These are phyloP conservation scores for Microstegium vimineum DNA, from an alignment of 176 grass and related monocot species.

Conservation along the genomic window DNA sequence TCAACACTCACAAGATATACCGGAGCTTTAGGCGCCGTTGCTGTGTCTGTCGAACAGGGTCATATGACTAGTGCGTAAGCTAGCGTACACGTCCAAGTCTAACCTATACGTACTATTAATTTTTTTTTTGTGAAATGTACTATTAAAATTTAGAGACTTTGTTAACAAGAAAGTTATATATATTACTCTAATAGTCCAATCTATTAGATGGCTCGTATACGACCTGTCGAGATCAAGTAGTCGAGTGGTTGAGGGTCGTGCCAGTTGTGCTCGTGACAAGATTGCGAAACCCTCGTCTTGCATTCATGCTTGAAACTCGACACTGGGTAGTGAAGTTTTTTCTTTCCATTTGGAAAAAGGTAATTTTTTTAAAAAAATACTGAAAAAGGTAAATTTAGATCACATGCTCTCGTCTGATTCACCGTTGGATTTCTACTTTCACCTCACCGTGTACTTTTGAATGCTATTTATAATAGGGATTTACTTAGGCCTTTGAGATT, in stretches of 20 bases:
- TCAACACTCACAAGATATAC: too few relatives aligned
- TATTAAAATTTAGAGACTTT: neutral
- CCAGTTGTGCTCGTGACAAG: neutral
- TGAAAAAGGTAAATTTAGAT: neutral
- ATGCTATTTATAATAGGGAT: too few relatives aligned
- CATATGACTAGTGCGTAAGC: neutral
- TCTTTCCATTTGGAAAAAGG: neutral
- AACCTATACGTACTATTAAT: neutral
- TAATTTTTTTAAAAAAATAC: too few relatives aligned
- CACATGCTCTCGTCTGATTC: neutral
- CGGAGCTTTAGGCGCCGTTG: too few relatives aligned
- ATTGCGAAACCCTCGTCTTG: neutral
- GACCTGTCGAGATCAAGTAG: neutral
- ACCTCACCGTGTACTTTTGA: too few relatives aligned
- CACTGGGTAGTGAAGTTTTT: neutral
- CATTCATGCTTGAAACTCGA: neutral
- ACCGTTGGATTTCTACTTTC: too few relatives aligned
- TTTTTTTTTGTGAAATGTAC: too few relatives aligned
- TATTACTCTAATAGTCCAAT: neutral
- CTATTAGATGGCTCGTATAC: neutral
- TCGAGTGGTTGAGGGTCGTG: neutral
- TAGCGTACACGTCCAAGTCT: too few relatives aligned
- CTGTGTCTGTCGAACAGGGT: too few relatives aligned
- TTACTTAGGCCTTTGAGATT: too few relatives aligned
- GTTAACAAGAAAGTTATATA: neutral